A percentile compares a stretch with the other conserved stretches of the same genome.
These are phyloP conservation scores for Cladophialophora immunda DNA, from an alignment of 2,329 filamentous ascomycete genomes.

Conservation along the genomic window DNA sequence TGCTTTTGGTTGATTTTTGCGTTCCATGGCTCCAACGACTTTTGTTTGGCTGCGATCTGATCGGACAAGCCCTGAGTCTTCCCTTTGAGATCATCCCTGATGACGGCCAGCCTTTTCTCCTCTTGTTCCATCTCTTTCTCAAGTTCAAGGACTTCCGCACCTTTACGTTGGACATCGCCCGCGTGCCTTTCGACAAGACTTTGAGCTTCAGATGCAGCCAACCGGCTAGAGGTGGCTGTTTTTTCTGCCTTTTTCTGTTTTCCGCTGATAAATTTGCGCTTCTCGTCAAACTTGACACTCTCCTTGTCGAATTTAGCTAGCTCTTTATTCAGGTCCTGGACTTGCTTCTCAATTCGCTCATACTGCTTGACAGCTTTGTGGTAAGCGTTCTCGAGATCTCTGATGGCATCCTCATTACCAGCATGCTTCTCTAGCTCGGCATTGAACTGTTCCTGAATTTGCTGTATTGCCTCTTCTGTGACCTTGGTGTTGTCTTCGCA, in stretches of 20 bases:
- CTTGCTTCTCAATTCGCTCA: conserved; percentile 81
- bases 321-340: conserved; percentile 81
- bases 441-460: conserved; percentile 87
- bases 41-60: conserved; percentile 90
- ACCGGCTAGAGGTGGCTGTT: conserved; percentile 78
- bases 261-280: conserved; percentile 88
- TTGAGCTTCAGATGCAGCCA: conserved; percentile 75
- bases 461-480: conserved; percentile 86
- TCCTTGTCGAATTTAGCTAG: conserved; percentile 95
- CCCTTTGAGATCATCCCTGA: conserved; percentile 87
- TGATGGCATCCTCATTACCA: conserved; percentile 89
- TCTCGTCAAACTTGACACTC: conserved; percentile 96
- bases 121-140: conserved; percentile 80
- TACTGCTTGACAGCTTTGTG: conserved; percentile 83
- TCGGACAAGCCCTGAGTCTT: conserved; percentile 96
- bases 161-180: conserved; percentile 79
- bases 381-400: conserved; percentile 84
- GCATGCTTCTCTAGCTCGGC: conserved; percentile 90
- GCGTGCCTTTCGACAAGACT: conserved; percentile 80
- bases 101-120: conserved; percentile 81
- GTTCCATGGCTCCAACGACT: conserved; percentile 93
- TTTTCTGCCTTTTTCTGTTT: conserved; percentile 98
- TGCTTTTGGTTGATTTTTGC: conserved; percentile 97
- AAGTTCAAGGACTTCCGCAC: conserved; percentile 76
- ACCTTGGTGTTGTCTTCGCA: conserved; percentile 89